Percentiles rank a stretch among this genome's conserved stretches.
These are phyloP conservation scores for Forsythia viridissima DNA, from an alignment of 257 asterid species.

Conservation along the genomic window DNA sequence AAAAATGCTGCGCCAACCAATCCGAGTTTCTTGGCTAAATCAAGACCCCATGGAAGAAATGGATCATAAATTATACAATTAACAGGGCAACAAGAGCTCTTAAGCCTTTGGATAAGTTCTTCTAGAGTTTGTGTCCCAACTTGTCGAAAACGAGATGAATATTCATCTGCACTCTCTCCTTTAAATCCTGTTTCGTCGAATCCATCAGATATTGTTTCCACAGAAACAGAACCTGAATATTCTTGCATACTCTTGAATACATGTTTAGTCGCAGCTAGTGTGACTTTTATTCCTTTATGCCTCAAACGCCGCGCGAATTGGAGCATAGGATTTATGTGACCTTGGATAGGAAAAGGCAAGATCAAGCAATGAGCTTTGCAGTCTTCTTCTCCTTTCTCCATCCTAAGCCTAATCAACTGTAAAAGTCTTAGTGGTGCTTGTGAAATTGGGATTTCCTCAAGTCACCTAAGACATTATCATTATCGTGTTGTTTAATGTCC, in stretches of 20 bases:
- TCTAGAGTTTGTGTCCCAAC: conserved; percentile 21
- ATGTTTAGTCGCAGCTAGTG: conserved; percentile 27
- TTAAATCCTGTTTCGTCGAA: conserved; percentile 31
- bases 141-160: conserved; percentile 13
- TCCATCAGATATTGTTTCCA: conserved; percentile 48
- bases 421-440: neutral
- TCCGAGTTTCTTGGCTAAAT: conserved; percentile 37
- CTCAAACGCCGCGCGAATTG: conserved; percentile 49
- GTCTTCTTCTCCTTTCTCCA: conserved; percentile 24
- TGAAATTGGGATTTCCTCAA: neutral
- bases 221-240: conserved; percentile 22
- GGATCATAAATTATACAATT: conserved; percentile 47
- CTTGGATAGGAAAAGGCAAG: conserved; percentile 44
- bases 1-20: conserved; percentile 40
- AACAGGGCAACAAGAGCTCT: conserved; percentile 34
- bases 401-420: neutral
- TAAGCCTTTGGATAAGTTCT: conserved; percentile 13
- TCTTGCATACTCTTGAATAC: conserved; percentile 17
- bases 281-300: conserved; percentile 28
- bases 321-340: conserved; percentile 60
- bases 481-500: no score
- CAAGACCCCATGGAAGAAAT: conserved; percentile 35
- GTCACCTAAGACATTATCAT: neutral
- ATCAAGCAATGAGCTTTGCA: conserved; percentile 37
- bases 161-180: neutral